A percentile compares a stretch with the other conserved stretches of the same genome.
These are phyloP conservation scores for Fallopia convolvulus DNA, from an alignment of 148 eudicot genomes.

Conservation along the genomic window DNA sequence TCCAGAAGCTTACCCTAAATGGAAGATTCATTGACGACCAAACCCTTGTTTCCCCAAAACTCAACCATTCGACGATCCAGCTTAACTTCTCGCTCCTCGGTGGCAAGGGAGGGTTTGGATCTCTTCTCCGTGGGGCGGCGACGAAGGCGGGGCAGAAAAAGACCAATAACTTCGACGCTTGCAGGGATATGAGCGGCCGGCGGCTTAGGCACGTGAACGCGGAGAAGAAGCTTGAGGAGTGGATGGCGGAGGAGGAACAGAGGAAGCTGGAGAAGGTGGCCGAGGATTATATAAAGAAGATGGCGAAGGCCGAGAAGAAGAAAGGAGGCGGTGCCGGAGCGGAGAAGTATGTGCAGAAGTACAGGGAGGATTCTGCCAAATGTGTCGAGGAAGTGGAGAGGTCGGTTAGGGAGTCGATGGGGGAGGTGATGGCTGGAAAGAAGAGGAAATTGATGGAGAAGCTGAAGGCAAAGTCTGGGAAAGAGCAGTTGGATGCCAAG, in stretches of 20 bases:
- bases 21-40: conserved; percentile 30
- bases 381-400: conserved; percentile 78
- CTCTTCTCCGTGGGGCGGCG: conserved; percentile 83
- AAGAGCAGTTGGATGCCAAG: conserved; percentile 34
- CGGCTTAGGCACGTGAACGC: conserved; percentile 90
- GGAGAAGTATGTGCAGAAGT: conserved; percentile 76
- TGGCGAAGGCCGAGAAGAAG: conserved; percentile 39
- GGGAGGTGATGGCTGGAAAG: conserved; percentile 23
- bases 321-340: conserved; percentile 36
- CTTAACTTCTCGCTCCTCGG: conserved; percentile 59
- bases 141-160: conserved; percentile 95
- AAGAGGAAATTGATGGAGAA: conserved; percentile 33
- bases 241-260: conserved; percentile 74
- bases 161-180: conserved; percentile 94
- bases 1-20: conserved; percentile 46
- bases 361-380: conserved; percentile 56
- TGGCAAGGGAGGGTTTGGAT: conserved; percentile 97
- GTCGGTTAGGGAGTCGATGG: conserved; percentile 72
- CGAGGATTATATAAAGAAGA: conserved; percentile 77
- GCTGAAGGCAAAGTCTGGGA: conserved; percentile 27
- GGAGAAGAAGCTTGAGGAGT: conserved; percentile 94
- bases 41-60: conserved; percentile 20
- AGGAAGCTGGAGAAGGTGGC: conserved; percentile 84
- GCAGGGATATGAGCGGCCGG: conserved; percentile 97
- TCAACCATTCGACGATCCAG: conserved; percentile 27